Base-by-base conservation (phyloP, 176 grass and related monocot species). In the Lolium multiflorum region DNA sequence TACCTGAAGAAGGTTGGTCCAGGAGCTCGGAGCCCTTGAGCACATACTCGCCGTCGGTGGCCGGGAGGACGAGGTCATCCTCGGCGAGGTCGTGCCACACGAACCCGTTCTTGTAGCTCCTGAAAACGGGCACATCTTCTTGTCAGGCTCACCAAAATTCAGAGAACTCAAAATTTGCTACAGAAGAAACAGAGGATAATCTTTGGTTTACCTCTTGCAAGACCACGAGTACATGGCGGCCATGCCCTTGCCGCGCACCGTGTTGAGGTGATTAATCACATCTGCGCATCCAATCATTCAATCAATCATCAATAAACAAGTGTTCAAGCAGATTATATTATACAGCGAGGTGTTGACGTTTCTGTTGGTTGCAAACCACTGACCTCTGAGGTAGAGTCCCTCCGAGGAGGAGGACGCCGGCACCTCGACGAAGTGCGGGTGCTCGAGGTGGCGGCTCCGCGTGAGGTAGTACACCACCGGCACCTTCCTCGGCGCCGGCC, bases 381-480 rank as follows among this genome's bases (percentile, higher is more conserved):
- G 72, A 98, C 96, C 96, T 92, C 93, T 91, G 26, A 98, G 88
- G 56, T 89, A 94, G 66, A 98, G 85, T 70, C 91, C 91, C 26
- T 95, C 90, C 24, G 88, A 54, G 41, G 92, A 94, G 71, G 92
- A 94, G 71, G 92, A 61, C 41, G 92, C 44, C 26, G 92, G 94
- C 58, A 99, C 92, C 88, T 99, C 90, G 77, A 99, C 91, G 92
- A 99, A 99, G 91, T 99, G 97, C 43, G 97, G 97, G 85, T 99
- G 97, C 94, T 99, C 97, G 62, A 99, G 89, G 76, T 92, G 94
- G 7, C 97, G 92, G 82, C 95, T 99, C 81, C 97, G 92, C n/a
- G 89, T 94, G 85, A 99, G 90, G 79, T 99, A 99, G 83, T 99
- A 99, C 11, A 99, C 90, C 79, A 99, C 92, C 4, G 97, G 92